phyloP scores from a whole-genome alignment of 176 grass and related monocot species.

The Elymus sibiricus region DNA sequence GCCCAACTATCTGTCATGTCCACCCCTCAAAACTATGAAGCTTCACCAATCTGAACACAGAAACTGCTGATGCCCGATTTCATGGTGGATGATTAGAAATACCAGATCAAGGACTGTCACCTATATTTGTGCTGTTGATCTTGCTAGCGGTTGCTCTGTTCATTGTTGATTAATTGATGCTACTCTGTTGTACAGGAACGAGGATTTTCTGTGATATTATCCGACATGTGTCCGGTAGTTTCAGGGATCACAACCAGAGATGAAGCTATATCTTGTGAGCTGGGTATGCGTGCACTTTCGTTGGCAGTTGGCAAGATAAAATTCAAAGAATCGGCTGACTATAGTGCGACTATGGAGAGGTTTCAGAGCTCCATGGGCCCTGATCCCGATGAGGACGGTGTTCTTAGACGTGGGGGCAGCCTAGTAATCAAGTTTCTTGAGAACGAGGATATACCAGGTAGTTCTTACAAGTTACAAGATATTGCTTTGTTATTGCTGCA shows the following conservation, averaged over 20 bases:
- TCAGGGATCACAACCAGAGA: conserved; percentile 93
- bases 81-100: not conserved
- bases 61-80: not conserved
- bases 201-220: conserved; percentile 83
- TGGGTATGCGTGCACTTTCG: conserved; percentile 64
- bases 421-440: conserved; percentile 81
- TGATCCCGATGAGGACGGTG: conserved; percentile 59
- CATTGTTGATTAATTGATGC: not conserved
- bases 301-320: conserved; percentile 74
- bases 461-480: not conserved
- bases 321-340: conserved; percentile 20
- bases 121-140: not conserved
- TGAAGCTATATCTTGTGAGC: conserved; percentile 72
- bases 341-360: conserved; percentile 33
- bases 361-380: conserved; percentile 40
- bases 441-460: conserved; percentile 59
- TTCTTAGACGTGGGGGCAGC: conserved; percentile 67
- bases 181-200: conserved; percentile 40
- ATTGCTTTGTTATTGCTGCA: not conserved
- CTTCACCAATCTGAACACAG: not conserved
- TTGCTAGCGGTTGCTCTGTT: not conserved
- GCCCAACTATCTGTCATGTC: not conserved
- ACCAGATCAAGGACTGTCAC: not conserved
- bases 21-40: not conserved
- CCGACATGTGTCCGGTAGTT: conserved; percentile 87